These are phyloP conservation scores for Bolboschoenoplectus hybrid DNA, from an alignment of 202 grass and related monocot species.

Conservation along the genomic window DNA sequence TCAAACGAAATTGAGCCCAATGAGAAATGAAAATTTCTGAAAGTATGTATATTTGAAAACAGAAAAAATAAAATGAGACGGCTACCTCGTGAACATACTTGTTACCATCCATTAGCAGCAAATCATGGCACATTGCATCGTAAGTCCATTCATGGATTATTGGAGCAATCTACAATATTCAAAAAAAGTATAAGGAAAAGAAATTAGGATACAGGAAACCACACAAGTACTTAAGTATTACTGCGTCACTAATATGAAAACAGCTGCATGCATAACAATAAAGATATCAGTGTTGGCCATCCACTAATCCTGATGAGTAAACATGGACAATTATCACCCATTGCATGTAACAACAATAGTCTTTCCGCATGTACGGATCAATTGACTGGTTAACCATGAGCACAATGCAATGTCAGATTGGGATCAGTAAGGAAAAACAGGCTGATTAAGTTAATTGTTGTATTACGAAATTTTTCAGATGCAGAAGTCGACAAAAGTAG, in stretches of 20 bases:
- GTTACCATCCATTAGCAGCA: constrained; percentile 90
- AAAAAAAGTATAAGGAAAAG: constrained; percentile 39
- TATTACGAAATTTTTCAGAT: not conserved
- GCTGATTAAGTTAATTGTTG: not conserved
- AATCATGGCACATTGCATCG: constrained; percentile 95
- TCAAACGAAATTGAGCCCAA: constrained; percentile 37
- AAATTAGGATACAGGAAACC: constrained; percentile 32
- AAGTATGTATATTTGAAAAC: not conserved
- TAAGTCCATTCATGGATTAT: constrained; percentile 99
- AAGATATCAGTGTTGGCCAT: constrained; percentile 5
- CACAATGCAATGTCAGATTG: constrained; percentile 5
- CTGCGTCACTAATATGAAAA: not conserved
- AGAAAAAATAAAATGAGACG: not conserved
- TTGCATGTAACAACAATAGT: not conserved
- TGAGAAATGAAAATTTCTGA: constrained; percentile 32
- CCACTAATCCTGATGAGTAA: not conserved
- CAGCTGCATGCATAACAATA: not conserved
- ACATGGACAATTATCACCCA: not conserved
- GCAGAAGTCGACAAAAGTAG: constrained; percentile 5
- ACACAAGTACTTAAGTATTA: constrained; percentile 3
- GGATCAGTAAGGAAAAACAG: not conserved
- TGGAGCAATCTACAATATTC: constrained; percentile 71
- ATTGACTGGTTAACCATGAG: constrained; percentile 1
- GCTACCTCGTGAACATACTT: constrained; percentile 93
- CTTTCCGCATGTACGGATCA: not conserved